Evolutionary conservation across 2,329 filamentous ascomycete genomes (phyloP), one percentile per base, ranked within the genome.

Genomic region (Cladophialophora immunda): DNA sequence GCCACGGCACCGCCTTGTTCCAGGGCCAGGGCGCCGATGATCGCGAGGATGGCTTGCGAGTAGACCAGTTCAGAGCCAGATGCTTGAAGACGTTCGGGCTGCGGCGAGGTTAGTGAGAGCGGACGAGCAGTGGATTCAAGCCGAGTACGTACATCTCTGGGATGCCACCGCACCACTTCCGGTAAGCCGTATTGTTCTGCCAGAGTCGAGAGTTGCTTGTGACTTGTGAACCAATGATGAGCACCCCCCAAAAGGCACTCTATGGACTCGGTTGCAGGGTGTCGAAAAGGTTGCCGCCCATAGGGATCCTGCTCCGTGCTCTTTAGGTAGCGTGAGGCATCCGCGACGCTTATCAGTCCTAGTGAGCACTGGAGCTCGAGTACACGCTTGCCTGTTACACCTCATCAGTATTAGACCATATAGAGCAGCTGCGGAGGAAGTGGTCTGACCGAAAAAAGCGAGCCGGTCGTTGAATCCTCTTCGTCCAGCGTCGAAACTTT

Each of bases 401-500:
- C 15, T 13, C n/a, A 53, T 61, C 47, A 61, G 47, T 11, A 32
- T 61, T 54, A 60, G 29, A 22, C 55, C 11, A 30, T 32, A 4
- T 25, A 22, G 34, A 47, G 19, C 55, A 36, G 19, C 8, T 4
- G 55, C 8, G 29, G 29, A 17, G n/a, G 22, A 17, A 4, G 30
- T 4, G 22, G 11, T 45, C 22, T 66, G 86, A 96, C 93, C 94
- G 62, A 97, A 83, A 76, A 92, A 93, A n/a, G 93, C 92, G 79
- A 99, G 83, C 69, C 92, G 88, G 75, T 97, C 94, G 78, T 99
- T 99, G 82, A 94, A 97, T 0, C 94, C 94, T 83, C 94, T 90
- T 75, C 93, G 86, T 60, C 94, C 95, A 76, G 98, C 93, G 77
- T 99, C 94, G 76, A 97, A 98, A 80, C 93, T 97, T 87, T 98